Evolutionary conservation across 768 basidiomycete genomes (phyloP).

Genomic region (Xerocomellus chrysenteron): DNA sequence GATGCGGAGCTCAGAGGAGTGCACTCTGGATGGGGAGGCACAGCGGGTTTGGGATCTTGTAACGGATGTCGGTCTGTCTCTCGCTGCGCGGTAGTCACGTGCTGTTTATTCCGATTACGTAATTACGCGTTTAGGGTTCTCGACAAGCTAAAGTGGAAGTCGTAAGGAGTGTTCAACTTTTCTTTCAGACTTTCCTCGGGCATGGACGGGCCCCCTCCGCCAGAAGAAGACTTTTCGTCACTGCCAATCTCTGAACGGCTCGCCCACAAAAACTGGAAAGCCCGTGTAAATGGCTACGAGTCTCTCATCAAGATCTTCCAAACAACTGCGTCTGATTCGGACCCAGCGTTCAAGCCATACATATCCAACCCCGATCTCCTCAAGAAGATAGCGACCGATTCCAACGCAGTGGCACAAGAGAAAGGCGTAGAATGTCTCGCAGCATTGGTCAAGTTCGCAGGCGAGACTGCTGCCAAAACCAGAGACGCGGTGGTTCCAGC

Average conservation of each 20-base stretch:
- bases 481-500: constrained; percentile 83
- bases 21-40: constrained; percentile 51
- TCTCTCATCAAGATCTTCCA: constrained; percentile 83
- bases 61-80: constrained; percentile 53
- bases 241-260: constrained; percentile 80
- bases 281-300: constrained; percentile 91
- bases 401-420: constrained; percentile 97
- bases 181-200: constrained; percentile 15
- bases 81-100: constrained; percentile 42
- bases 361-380: constrained; percentile 72
- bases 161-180: constrained; percentile 10
- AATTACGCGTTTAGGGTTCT: constrained; percentile 14
- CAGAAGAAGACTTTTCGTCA: constrained; percentile 88
- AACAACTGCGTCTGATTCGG: constrained; percentile 86
- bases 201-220: constrained; percentile 91
- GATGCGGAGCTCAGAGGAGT: constrained; percentile 41
- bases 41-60: constrained; percentile 58
- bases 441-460: constrained; percentile 85
- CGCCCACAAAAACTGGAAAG: constrained; percentile 98
- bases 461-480: constrained; percentile 82
- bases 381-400: constrained; percentile 85
- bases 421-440: constrained; percentile 91
- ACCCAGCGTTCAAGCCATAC: constrained; percentile 93
- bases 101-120: constrained; percentile 22
- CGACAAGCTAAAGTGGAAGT: constrained; percentile 1